Conservation (phyloP, 73 alveolate species). For the Tetrahymena malaccensis region DNA sequence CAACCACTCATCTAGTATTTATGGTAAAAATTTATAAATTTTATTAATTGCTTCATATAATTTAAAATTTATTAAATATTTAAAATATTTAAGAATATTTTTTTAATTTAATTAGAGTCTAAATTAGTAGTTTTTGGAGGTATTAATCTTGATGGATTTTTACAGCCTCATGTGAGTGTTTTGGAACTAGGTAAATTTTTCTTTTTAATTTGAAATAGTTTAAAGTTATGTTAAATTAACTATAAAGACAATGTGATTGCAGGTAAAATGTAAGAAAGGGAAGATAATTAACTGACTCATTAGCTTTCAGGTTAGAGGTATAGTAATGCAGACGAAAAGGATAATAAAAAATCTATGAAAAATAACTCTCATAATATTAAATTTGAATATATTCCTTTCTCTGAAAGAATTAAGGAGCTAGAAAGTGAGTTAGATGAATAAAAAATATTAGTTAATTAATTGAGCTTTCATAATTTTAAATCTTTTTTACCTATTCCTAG, state of each 20-base stretch:
- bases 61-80: too few relatives aligned
- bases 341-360: neutral
- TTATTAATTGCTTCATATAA: too few relatives aligned
- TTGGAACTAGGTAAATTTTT: neutral
- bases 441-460: neutral
- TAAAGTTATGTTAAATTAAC: neutral
- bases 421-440: neutral
- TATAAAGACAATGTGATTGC: neutral
- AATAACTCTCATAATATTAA: neutral
- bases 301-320: neutral
- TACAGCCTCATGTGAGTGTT: neutral
- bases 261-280: neutral
- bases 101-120: too few relatives aligned
- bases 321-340: neutral
- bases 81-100: too few relatives aligned
- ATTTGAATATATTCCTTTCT: neutral
- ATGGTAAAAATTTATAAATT: neutral
- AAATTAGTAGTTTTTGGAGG: neutral
- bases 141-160: neutral
- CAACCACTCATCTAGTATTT: neutral
- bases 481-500: neutral
- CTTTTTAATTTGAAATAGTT: neutral
- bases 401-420: neutral
- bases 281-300: neutral
- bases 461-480: neutral